A percentile compares a stretch with the other conserved stretches of the same genome.
phyloP scores from a whole-genome alignment of 139 green algal species.

The Chlamydomonas sphaeroides region DNA sequence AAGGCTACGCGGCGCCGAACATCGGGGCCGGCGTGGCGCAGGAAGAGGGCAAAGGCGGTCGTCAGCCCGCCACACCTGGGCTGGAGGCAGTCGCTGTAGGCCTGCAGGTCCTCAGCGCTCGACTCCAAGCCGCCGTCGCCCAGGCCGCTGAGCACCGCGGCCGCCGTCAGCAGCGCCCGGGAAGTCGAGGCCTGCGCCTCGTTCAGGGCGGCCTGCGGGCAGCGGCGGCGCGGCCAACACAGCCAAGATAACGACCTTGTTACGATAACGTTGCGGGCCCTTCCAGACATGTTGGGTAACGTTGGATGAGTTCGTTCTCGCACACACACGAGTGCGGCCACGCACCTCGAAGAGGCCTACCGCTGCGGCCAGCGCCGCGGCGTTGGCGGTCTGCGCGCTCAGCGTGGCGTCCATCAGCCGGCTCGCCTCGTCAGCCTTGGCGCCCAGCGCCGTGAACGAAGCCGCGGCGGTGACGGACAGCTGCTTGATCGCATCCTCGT shows the following conservation, averaged over 20 bases:
- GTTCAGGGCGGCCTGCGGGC: not conserved
- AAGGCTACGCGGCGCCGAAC: too few relatives aligned
- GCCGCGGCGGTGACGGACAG: not conserved
- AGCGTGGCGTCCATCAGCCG: not conserved
- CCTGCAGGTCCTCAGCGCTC: not conserved
- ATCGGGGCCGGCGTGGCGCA: too few relatives aligned
- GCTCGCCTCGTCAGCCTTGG: not conserved
- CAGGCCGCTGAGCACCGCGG: not conserved
- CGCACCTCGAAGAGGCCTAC: not conserved
- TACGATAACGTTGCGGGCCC: too few relatives aligned
- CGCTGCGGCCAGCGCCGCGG: not conserved
- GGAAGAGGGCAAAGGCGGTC: too few relatives aligned
- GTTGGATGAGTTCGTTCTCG: too few relatives aligned
- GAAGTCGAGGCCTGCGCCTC: not conserved
- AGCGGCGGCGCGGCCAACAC: not conserved
- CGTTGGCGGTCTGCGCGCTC: not conserved
- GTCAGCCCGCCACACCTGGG: too few relatives aligned
- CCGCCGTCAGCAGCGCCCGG: not conserved
- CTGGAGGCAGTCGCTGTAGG: slow-evolving; percentile 2
- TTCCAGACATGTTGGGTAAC: too few relatives aligned
- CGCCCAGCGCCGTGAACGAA: not conserved
- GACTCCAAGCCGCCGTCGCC: not conserved
- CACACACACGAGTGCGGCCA: not conserved
- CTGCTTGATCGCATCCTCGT: not conserved
- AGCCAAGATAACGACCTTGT: too few relatives aligned